Base-by-base conservation (phyloP, 805 yeast species). In the Nakazawaea ambrosiae region DNA sequence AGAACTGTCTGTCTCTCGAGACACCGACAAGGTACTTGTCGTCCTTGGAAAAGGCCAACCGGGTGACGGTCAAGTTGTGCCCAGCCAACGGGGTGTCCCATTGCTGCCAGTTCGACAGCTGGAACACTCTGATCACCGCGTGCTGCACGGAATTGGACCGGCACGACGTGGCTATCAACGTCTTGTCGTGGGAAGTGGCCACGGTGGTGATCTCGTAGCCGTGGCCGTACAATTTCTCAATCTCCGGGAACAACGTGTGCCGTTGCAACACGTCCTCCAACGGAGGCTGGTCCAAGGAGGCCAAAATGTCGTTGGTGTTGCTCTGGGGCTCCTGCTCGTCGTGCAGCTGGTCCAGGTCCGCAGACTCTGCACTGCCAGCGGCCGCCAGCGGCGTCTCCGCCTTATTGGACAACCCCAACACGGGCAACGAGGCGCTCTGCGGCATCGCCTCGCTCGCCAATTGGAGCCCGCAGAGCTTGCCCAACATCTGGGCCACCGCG, bases 161-260 rank as follows among this genome's bases (percentile, higher is more conserved):
- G 64, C 97, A 90, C n/a, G 97, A 84, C 7, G 95, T 78, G 2
- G 96, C 96, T 31, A 92, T 68, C 19, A 81, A 55, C 26, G 61
- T 54, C 11, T 75, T 71, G 48, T 73, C 78, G 4, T 80, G 76
- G 7, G 87, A 75, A 1, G 78, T 71, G 37, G 84, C 95, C 27
- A 88, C 69, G 31, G 90, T 72, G 0, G 87, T 76, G 27, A 89
- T 77, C 55, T 94, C 99, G 58, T 87, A 94, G 7, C 99, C 99
- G 57, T 92, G 99, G 0, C 99, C 99, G 52, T 92, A 92, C 31
- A 92, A 60, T 55, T 92, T 92, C 50, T 92, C 98, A 39, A 81
- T 64, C 54, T 92, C 99, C 0, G 98, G 98, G 81, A 94, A 92
- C 37, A 92, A 64, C 0, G 97, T 85, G 53, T 80, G 86, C 51